Conservation (phyloP, 106 monocot genomes). For the Vanilla planifolia region DNA sequence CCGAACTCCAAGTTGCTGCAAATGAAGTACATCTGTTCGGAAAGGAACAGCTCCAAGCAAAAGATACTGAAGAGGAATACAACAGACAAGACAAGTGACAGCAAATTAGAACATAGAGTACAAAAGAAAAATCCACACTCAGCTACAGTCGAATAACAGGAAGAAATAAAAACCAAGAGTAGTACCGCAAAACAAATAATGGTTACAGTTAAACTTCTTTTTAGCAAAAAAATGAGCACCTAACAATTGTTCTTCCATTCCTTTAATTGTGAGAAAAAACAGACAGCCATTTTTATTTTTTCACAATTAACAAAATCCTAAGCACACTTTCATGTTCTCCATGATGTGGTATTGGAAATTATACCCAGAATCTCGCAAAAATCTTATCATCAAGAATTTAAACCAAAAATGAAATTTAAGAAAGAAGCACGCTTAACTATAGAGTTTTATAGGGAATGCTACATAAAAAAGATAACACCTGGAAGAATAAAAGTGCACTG, state of each 20-base stretch:
- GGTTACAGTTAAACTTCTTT: background rate
- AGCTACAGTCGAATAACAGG: background rate
- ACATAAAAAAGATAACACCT: too few species aligned
- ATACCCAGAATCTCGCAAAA: too few species aligned
- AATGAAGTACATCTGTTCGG: slow-evolving; percentile 55
- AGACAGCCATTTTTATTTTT: background rate
- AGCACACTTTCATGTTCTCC: too few species aligned
- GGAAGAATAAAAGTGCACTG: too few species aligned
- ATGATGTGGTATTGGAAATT: too few species aligned
- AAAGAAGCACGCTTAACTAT: too few species aligned
- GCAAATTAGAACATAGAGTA: background rate
- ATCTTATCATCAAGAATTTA: too few species aligned
- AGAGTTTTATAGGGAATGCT: too few species aligned
- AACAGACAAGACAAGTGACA: too few species aligned
- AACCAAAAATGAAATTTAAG: too few species aligned
- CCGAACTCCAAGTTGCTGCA: slow-evolving; percentile 52
- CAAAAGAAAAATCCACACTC: background rate
- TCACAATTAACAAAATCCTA: too few species aligned
- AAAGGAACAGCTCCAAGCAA: slow-evolving; percentile 75
- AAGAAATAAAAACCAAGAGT: background rate
- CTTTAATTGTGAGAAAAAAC: background rate
- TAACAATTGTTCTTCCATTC: background rate
- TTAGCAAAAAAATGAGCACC: too few species aligned
- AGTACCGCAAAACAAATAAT: background rate
- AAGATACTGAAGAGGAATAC: slow-evolving; percentile 34